These are phyloP conservation scores for Spinellus fusiger DNA, from an alignment of 192 early-diverging fungal species.

Conservation along the genomic window DNA sequence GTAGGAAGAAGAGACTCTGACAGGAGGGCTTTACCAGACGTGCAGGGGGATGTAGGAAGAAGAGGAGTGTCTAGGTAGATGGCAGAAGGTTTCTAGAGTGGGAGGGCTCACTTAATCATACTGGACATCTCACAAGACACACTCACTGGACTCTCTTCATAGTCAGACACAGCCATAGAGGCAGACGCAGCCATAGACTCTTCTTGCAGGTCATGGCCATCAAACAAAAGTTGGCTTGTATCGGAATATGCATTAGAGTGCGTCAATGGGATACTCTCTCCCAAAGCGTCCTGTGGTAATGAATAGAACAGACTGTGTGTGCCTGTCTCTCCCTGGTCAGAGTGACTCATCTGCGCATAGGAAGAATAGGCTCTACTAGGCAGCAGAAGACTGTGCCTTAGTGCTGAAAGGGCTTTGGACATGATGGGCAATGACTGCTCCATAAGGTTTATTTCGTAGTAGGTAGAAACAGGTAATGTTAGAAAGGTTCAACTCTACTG, in stretches of 20 bases:
- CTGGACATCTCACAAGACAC: neutral
- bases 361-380: neutral
- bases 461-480: neutral
- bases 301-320: conserved; percentile 28
- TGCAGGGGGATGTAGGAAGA: conserved; percentile 21
- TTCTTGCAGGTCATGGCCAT: too few relatives aligned
- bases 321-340: conserved; percentile 25
- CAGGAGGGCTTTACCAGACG: conserved; percentile 15
- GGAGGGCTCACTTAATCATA: too few relatives aligned
- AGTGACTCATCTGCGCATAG: conserved; percentile 25
- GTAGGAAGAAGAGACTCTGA: conserved; percentile 44
- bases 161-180: conserved; percentile 11
- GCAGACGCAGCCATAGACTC: neutral
- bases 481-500: too few relatives aligned
- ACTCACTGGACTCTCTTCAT: conserved; percentile 24
- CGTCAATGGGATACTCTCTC: conserved; percentile 24
- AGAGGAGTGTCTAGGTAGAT: conserved; percentile 47
- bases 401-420: conserved; percentile 4
- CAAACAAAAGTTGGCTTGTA: conserved; percentile 23
- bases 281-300: conserved; percentile 14
- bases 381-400: conserved; percentile 12
- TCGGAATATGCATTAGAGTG: conserved; percentile 28
- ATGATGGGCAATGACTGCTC: conserved; percentile 22
- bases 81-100: conserved; percentile 41
- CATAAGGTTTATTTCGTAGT: neutral